Percentiles rank a stretch among this genome's conserved stretches.
Evolutionary conservation across 495 filamentous ascomycete species (phyloP).

Genomic region (Penicillium pancosmium): DNA sequence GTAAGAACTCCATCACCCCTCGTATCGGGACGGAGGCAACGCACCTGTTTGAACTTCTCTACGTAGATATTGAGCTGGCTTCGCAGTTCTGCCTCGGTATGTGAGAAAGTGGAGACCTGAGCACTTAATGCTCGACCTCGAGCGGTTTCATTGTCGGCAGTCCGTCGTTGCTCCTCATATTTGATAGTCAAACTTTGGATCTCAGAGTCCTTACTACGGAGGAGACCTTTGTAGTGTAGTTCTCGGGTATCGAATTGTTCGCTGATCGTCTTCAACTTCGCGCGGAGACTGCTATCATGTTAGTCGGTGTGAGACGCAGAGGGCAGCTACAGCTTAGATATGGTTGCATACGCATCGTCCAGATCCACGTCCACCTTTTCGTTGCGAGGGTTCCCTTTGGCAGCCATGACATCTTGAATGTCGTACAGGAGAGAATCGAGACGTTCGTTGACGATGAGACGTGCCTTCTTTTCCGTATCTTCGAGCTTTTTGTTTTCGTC

Average conservation of each 20-base stretch:
- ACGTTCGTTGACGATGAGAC: conserved; percentile 81
- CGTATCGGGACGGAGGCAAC: conserved; percentile 21
- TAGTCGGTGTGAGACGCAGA: neutral
- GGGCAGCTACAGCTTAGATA: neutral
- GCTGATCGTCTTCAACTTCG: conserved; percentile 88
- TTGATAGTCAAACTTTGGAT: conserved; percentile 86
- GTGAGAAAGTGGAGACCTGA: conserved; percentile 94
- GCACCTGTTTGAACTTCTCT: conserved; percentile 99
- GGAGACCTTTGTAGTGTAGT: conserved; percentile 82
- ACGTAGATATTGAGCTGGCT: conserved; percentile 98
- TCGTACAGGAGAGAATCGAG: conserved; percentile 73
- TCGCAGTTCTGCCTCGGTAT: conserved; percentile 90
- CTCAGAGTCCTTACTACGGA: conserved; percentile 95
- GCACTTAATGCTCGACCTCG: conserved; percentile 81
- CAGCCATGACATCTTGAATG: conserved; percentile 78
- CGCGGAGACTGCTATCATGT: conserved; percentile 66
- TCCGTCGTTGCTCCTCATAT: conserved; percentile 85
- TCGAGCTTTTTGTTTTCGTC: conserved; percentile 88
- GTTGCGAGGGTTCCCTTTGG: conserved; percentile 74
- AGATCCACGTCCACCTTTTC: conserved; percentile 77
- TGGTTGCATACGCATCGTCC: conserved; percentile 74
- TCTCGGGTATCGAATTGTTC: conserved; percentile 96
- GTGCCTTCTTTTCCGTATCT: conserved; percentile 78
- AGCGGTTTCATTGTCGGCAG: conserved; percentile 75
- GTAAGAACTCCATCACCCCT: neutral